These are phyloP conservation scores for Castanea crenata DNA, from an alignment of 306 rosid species.

Conservation along the genomic window DNA sequence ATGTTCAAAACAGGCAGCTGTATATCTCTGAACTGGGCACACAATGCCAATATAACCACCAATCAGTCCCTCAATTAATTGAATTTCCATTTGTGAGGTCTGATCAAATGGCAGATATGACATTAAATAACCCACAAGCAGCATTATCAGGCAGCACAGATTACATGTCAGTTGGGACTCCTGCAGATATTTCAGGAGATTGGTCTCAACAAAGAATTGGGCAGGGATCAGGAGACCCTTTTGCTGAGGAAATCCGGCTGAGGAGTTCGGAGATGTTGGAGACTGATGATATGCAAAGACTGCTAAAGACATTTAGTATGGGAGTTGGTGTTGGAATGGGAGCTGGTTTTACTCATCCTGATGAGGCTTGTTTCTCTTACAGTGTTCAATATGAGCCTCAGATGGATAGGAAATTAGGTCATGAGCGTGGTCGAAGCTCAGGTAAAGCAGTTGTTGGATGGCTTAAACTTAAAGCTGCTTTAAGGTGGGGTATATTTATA, in stretches of 20 bases:
- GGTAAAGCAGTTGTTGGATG: slow-evolving; percentile 89
- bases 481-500: slow-evolving; percentile 87
- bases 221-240: slow-evolving; percentile 65
- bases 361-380: slow-evolving; percentile 47
- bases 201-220: slow-evolving; percentile 59
- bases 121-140: slow-evolving; percentile 40
- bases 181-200: slow-evolving; percentile 46
- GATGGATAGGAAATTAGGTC: slow-evolving; percentile 33
- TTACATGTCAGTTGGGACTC: slow-evolving; percentile 41
- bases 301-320: slow-evolving; percentile 54
- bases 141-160: slow-evolving; percentile 36
- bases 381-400: slow-evolving; percentile 61
- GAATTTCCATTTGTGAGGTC: slow-evolving; percentile 47
- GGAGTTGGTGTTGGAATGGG: slow-evolving; percentile 44
- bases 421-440: slow-evolving; percentile 49
- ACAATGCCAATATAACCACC: slow-evolving; percentile 35
- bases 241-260: slow-evolving; percentile 72
- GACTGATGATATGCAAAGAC: slow-evolving; percentile 79
- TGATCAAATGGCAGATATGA: slow-evolving; percentile 36
- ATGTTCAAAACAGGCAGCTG: slow-evolving; percentile 42
- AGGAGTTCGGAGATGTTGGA: slow-evolving; percentile 83
- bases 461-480: slow-evolving; percentile 90
- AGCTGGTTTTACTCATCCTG: slow-evolving; percentile 39
- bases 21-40: slow-evolving; percentile 39
- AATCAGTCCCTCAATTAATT: slow-evolving; percentile 31